phyloP scores from a whole-genome alignment of 2,329 filamentous ascomycete genomes.

The Didymella glomerata region DNA sequence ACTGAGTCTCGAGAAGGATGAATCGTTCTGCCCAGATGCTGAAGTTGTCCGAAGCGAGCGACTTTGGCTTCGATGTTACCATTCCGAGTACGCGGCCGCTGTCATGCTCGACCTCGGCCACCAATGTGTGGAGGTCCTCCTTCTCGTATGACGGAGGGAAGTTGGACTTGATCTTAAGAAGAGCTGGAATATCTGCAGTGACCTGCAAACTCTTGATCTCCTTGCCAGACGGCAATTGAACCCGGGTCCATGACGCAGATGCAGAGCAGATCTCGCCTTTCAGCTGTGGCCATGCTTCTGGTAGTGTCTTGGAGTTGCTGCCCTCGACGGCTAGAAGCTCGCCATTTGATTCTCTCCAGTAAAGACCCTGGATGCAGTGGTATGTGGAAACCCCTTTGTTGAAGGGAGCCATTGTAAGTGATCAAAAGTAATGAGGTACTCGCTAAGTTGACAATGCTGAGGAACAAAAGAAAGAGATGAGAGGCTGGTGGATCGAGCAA shows the following conservation, averaged over 20 bases:
- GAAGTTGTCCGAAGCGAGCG: constrained; percentile 35
- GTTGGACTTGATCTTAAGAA: constrained; percentile 34
- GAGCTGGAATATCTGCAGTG: constrained; percentile 26
- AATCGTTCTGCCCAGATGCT: constrained; percentile 41
- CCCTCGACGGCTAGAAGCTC: constrained; percentile 39
- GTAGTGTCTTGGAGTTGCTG: constrained; percentile 32
- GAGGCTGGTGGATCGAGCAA: constrained; percentile 1
- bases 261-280: constrained; percentile 29
- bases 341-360: constrained; percentile 37
- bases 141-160: constrained; percentile 35
- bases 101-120: constrained; percentile 34
- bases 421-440: constrained; percentile 17
- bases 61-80: constrained; percentile 35
- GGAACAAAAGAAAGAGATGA: constrained; percentile 19
- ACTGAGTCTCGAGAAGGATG: constrained; percentile 40
- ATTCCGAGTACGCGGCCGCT: constrained; percentile 35
- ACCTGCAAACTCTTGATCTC: constrained; percentile 35
- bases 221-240: constrained; percentile 36
- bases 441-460: constrained; percentile 17
- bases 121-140: constrained; percentile 30
- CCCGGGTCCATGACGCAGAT: constrained; percentile 25
- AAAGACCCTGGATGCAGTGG: constrained; percentile 41
- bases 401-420: constrained; percentile 36
- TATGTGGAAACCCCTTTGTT: constrained; percentile 43
- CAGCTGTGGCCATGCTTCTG: constrained; percentile 33